A percentile compares a stretch with the other conserved stretches of the same genome.
These are phyloP conservation scores for Knufia fluminis DNA, from an alignment of 2,329 filamentous ascomycete species.

Conservation along the genomic window DNA sequence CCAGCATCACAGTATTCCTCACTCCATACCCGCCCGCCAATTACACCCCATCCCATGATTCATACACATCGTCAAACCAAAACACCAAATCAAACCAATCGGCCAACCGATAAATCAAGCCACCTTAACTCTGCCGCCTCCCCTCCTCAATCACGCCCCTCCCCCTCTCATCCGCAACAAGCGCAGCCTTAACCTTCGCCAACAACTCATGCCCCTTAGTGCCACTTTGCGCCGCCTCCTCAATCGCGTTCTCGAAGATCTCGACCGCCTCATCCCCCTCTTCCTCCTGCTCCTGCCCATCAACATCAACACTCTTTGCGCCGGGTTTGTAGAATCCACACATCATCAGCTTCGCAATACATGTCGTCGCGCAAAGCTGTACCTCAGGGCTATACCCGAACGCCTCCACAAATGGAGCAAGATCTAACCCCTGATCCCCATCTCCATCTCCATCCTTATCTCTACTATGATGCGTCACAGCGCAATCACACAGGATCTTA, in stretches of 20 bases:
- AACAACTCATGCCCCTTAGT: conserved; percentile 37
- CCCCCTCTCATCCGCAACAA: conserved; percentile 43
- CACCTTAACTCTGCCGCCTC: conserved; percentile 7
- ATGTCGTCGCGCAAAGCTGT: conserved; percentile 40
- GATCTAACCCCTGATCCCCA: conserved; percentile 45
- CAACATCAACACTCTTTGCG: conserved; percentile 11
- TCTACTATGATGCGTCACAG: conserved; percentile 5
- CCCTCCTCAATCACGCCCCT: conserved; percentile 33
- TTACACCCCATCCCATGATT: no score
- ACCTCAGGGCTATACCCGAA: conserved; percentile 48
- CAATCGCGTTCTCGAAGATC: conserved; percentile 48
- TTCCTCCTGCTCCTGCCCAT: conserved; percentile 44
- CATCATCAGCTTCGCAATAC: conserved; percentile 42
- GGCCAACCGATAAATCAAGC: no score
- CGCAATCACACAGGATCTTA: conserved; percentile 75
- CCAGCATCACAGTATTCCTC: no score
- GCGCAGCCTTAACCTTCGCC: conserved; percentile 39
- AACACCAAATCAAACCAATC: no score
- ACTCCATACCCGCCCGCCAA: no score
- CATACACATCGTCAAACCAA: no score
- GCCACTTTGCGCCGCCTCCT: conserved; percentile 34
- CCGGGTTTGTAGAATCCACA: conserved; percentile 22
- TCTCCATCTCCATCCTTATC: no score
- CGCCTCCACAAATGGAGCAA: conserved; percentile 55
- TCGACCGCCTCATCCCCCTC: conserved; percentile 37